phyloP scores from a whole-genome alignment of 2,329 filamentous ascomycete species.

The Alternaria sp. region DNA sequence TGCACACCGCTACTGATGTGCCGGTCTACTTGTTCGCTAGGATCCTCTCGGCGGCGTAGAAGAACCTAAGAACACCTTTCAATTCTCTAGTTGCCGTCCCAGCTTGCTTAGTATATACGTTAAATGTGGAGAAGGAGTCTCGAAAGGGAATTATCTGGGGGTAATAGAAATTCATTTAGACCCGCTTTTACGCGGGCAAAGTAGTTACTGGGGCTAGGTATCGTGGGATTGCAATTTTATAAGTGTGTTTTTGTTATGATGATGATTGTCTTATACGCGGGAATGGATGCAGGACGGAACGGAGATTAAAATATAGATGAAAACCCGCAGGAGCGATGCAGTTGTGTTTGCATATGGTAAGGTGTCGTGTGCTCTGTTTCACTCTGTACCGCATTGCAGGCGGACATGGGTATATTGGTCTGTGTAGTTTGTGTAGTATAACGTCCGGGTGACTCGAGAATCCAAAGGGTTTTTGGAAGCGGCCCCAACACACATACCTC shows the following conservation, averaged over 20 bases:
- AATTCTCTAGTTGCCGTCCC: not conserved
- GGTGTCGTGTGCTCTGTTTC: not conserved
- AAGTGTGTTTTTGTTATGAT: not conserved
- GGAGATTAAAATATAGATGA: not conserved
- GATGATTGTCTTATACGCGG: no score
- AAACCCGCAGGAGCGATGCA: not conserved
- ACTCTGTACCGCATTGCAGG: not conserved
- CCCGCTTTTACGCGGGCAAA: not conserved
- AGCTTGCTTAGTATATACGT: not conserved
- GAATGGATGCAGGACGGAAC: not conserved
- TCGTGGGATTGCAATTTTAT: not conserved
- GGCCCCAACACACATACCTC: not conserved
- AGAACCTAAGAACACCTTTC: conserved; percentile 1
- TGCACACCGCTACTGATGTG: conserved; percentile 3
- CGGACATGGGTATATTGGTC: no score
- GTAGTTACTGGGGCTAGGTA: not conserved
- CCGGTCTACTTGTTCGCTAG: not conserved
- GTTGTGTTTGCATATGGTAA: not conserved
- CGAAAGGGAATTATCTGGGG: conserved; percentile 1
- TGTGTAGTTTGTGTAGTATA: not conserved
- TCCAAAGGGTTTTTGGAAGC: not conserved
- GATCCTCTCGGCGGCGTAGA: not conserved
- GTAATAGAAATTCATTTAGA: not conserved
- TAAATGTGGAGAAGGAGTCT: not conserved
- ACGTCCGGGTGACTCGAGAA: not conserved